A percentile compares a stretch with the other conserved stretches of the same genome.
These are phyloP conservation scores for Aspergillus luchuensis DNA, from an alignment of 2,329 filamentous ascomycete genomes.

Conservation along the genomic window DNA sequence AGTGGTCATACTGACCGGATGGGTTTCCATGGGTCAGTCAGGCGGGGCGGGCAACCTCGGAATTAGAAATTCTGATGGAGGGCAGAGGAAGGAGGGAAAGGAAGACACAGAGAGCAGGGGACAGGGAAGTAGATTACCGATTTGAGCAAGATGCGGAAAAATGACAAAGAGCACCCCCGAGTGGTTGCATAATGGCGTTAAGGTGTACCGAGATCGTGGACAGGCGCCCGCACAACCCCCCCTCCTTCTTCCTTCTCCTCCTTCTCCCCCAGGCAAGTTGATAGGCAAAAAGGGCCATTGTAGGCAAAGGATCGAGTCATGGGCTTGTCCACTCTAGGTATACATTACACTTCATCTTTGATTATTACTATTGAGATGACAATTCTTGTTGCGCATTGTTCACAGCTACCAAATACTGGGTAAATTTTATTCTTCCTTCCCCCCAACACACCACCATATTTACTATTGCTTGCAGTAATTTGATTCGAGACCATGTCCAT, in stretches of 20 bases:
- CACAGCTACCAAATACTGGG: neutral
- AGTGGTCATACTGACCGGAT: conserved; percentile 8
- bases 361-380: conserved; percentile 9
- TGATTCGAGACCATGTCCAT: neutral
- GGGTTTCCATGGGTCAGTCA: conserved; percentile 3
- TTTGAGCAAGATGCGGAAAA: neutral
- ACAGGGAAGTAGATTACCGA: neutral
- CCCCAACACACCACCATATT: too few relatives aligned
- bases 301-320: conserved; percentile 4
- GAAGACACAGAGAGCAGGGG: neutral
- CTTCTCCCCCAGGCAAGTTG: too few relatives aligned
- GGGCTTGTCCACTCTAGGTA: neutral
- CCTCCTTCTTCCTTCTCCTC: too few relatives aligned
- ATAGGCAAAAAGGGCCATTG: conserved; percentile 9
- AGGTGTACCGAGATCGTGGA: conserved; percentile 14
- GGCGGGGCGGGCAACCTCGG: conserved; percentile 9
- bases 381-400: conserved; percentile 22
- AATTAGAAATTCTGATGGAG: conserved; percentile 11
- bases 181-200: conserved; percentile 7
- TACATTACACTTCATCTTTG: neutral
- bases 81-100: too few relatives aligned
- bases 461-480: too few relatives aligned
- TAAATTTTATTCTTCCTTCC: too few relatives aligned
- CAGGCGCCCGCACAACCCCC: conserved; percentile 1
- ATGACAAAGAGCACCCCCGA: neutral